These are phyloP conservation scores for Abelmoschus esculentus DNA, from an alignment of 345 rosid genomes.

Conservation along the genomic window DNA sequence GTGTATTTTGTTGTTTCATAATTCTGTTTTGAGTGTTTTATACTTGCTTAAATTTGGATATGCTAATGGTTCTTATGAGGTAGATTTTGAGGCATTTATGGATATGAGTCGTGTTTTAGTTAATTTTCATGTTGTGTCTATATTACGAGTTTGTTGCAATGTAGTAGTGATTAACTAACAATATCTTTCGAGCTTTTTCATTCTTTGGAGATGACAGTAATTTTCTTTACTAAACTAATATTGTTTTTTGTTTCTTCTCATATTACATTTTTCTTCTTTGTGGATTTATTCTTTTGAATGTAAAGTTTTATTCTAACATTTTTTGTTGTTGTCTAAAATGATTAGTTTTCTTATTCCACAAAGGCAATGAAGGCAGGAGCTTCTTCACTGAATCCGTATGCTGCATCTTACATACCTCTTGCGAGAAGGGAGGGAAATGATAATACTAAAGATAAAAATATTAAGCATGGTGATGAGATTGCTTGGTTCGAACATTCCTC, in stretches of 20 bases:
- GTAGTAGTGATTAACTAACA: background rate
- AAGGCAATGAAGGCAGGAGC: conserved; percentile 49
- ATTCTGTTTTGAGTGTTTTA: background rate
- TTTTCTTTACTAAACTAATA: background rate
- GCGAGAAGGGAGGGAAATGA: conserved; percentile 42
- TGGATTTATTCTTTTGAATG: background rate
- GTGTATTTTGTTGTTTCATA: background rate
- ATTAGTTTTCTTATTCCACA: conserved; percentile 10
- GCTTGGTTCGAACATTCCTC: conserved; percentile 24
- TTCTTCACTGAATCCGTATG: conserved; percentile 71
- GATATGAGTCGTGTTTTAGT: background rate
- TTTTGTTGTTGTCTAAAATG: background rate
- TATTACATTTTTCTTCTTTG: background rate
- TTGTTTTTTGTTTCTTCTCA: background rate
- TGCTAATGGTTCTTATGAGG: background rate
- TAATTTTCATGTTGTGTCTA: background rate
- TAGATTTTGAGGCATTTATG: background rate
- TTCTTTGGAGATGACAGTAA: background rate
- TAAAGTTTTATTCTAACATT: background rate
- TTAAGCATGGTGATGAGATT: conserved; percentile 20
- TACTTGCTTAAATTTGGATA: no score
- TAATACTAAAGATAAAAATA: conserved; percentile 12
- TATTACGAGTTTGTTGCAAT: background rate
- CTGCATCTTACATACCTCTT: conserved; percentile 66
- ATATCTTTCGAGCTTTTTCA: background rate